phyloP scores from a whole-genome alignment of 1,139 yeast genomes.

The Suhomyces ambrosiae region DNA sequence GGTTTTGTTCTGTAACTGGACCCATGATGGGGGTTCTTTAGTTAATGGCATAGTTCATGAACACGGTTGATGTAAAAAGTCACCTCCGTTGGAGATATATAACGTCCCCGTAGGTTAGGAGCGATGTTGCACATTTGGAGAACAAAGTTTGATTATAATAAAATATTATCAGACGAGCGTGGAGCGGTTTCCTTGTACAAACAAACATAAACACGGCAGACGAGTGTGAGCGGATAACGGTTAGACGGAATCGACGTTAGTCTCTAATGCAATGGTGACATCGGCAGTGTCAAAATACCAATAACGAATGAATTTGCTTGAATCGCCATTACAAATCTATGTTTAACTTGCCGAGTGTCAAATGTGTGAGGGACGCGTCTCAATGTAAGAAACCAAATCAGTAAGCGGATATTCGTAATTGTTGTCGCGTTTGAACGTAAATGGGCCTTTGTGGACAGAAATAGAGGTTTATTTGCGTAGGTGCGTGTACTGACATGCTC shows the following conservation, averaged over 20 bases:
- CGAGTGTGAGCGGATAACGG: no score
- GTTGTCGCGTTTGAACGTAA: not conserved
- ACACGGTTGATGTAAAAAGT: slow-evolving; percentile 1
- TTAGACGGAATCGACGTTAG: no score
- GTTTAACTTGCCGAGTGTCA: not conserved
- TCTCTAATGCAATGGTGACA: no score
- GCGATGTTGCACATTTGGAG: slow-evolving; percentile 1
- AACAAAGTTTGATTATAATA: not conserved
- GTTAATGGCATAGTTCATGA: slow-evolving; percentile 3
- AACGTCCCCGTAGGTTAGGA: slow-evolving; percentile 1
- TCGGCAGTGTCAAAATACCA: no score
- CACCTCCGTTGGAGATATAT: slow-evolving; percentile 4
- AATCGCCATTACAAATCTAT: no score
- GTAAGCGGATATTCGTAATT: not conserved
- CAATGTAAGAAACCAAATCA: not conserved
- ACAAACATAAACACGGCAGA: slow-evolving; percentile 4
- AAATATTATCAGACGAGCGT: slow-evolving; percentile 4
- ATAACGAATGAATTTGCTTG: no score
- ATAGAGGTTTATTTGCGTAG: not conserved
- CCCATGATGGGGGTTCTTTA: slow-evolving; percentile 33
- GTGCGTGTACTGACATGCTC: not conserved
- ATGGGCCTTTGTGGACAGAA: not conserved
- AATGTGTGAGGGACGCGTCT: not conserved
- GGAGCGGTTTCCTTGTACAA: not conserved
- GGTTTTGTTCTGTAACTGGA: slow-evolving; percentile 45